phyloP scores from a whole-genome alignment of 768 basidiomycete species.

The Suillus tomentosus region DNA sequence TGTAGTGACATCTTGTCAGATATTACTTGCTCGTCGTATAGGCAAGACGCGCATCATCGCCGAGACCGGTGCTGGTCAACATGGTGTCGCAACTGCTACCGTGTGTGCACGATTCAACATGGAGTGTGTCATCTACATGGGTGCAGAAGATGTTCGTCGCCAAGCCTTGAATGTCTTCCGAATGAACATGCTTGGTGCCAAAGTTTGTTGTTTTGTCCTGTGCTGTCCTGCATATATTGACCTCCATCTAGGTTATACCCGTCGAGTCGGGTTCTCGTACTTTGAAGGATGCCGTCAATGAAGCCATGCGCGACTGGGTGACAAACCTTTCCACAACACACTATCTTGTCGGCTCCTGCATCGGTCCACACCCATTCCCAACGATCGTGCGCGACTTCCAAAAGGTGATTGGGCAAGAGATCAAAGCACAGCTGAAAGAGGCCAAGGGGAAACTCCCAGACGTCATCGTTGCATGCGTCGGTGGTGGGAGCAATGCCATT shows the following conservation, averaged over 20 bases:
- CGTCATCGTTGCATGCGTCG: constrained; percentile 94
- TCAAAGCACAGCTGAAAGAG: constrained; percentile 81
- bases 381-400: constrained; percentile 99
- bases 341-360: constrained; percentile 95
- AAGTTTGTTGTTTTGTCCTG: constrained; percentile 43
- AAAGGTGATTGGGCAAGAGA: constrained; percentile 91
- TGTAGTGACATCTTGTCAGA: constrained; percentile 47
- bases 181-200: constrained; percentile 95
- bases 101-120: constrained; percentile 96
- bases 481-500: constrained; percentile 97
- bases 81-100: constrained; percentile 98
- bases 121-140: constrained; percentile 98
- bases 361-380: constrained; percentile 98
- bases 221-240: neutral
- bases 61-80: constrained; percentile 98
- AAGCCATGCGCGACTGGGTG: constrained; percentile 98
- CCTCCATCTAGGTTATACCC: constrained; percentile 71
- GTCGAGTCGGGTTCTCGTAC: constrained; percentile 94
- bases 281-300: constrained; percentile 97
- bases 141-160: constrained; percentile 92
- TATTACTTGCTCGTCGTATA: constrained; percentile 88
- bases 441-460: constrained; percentile 86
- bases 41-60: constrained; percentile 98
- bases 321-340: constrained; percentile 93
- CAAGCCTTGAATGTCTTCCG: constrained; percentile 98